Evolutionary conservation across 2,329 filamentous ascomycete species (phyloP).

Genomic region (Trichothecium roseum): DNA sequence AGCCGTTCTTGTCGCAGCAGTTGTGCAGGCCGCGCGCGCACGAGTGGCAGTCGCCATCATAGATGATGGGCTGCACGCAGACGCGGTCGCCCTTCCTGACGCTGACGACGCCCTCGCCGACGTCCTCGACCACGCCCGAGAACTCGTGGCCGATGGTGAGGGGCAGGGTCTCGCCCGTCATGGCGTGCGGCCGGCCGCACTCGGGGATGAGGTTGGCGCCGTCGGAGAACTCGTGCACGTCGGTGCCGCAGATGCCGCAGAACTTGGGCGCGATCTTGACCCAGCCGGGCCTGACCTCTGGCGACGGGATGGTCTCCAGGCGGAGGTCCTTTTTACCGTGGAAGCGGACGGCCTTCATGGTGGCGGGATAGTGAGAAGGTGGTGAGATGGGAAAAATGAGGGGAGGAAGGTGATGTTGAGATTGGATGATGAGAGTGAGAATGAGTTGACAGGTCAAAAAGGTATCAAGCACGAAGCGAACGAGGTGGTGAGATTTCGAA

Average conservation of each 20-base stretch:
- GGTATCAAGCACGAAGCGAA: too few species aligned
- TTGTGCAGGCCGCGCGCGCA: conserved; percentile 44
- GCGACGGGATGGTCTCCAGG: conserved; percentile 38
- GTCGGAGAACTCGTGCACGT: conserved; percentile 20
- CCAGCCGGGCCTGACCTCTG: conserved; percentile 36
- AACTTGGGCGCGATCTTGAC: conserved; percentile 27
- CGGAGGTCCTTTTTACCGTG: conserved; percentile 45
- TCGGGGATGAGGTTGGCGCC: conserved; percentile 25
- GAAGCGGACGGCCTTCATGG: conserved; percentile 43
- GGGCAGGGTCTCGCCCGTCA: conserved; percentile 47
- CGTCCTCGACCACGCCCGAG: conserved; percentile 45
- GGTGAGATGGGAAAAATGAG: neutral
- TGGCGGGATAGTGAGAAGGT: conserved; percentile 1
- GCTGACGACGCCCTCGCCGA: conserved; percentile 37
- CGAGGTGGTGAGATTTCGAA: too few species aligned
- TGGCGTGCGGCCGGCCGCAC: conserved; percentile 40
- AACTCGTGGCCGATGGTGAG: conserved; percentile 58
- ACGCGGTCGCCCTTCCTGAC: conserved; percentile 46
- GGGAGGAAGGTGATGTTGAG: too few species aligned
- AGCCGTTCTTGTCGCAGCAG: conserved; percentile 38
- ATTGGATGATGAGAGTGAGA: too few species aligned
- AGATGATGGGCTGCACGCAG: conserved; percentile 49
- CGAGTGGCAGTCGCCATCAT: conserved; percentile 43
- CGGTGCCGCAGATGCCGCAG: conserved; percentile 40
- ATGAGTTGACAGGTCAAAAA: too few species aligned